A percentile compares a stretch with the other conserved stretches of the same genome.
phyloP scores from a whole-genome alignment of 441 rosid species.

The Eugenia klotzschiana region DNA sequence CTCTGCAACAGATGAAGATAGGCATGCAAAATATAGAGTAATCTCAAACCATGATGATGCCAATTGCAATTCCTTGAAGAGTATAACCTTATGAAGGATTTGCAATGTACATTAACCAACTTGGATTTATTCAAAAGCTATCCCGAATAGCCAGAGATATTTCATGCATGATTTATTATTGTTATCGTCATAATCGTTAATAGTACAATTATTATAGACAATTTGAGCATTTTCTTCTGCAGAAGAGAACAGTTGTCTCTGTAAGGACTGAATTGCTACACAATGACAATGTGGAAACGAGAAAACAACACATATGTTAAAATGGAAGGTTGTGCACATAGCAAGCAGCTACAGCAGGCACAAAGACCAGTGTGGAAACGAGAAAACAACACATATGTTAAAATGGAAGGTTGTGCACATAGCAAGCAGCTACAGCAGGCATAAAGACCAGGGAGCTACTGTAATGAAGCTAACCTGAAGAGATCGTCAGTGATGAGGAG shows the following conservation, averaged over 20 bases:
- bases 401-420: not conserved
- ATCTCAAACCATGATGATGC: not conserved
- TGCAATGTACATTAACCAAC: not conserved
- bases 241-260: not conserved
- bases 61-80: too few species aligned
- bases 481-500: constrained; percentile 92
- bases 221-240: not conserved
- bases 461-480: constrained; percentile 48
- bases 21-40: not conserved
- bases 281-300: not conserved
- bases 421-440: not conserved
- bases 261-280: not conserved
- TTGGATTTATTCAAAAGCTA: not conserved
- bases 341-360: not conserved
- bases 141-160: not conserved
- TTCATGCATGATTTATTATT: not conserved
- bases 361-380: not conserved
- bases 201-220: not conserved
- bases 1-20: not conserved
- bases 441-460: not conserved
- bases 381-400: not conserved
- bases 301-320: not conserved
- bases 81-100: not conserved
- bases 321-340: not conserved
- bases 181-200: not conserved